Conservation (phyloP, 306 rosid genomes). For the Corylus avellana region DNA sequence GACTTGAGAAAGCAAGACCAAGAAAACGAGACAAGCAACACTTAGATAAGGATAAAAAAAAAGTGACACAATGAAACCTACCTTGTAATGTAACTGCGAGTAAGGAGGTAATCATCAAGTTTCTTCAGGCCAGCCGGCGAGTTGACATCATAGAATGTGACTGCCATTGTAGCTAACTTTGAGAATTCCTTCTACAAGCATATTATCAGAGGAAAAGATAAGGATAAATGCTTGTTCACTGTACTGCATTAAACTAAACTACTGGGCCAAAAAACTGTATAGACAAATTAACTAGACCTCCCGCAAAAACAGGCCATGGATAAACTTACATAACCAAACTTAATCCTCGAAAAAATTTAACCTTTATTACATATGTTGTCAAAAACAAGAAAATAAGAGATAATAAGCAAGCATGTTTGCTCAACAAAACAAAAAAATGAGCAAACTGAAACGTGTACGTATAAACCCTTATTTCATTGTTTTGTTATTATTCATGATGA, state of each 20-base stretch:
- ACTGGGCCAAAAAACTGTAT: neutral
- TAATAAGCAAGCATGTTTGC: neutral
- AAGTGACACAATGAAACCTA: constrained; percentile 10
- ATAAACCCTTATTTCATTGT: neutral
- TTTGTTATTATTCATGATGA: too few relatives aligned
- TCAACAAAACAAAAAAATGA: neutral
- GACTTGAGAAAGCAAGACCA: neutral
- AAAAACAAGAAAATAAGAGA: neutral
- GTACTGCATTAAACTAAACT: neutral
- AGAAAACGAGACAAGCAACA: neutral
- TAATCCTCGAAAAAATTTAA: neutral
- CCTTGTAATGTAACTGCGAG: constrained; percentile 93
- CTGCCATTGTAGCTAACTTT: constrained; percentile 53
- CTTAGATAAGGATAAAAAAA: neutral
- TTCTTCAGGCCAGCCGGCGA: constrained; percentile 78
- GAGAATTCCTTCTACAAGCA: constrained; percentile 33
- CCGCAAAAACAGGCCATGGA: neutral
- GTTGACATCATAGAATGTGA: constrained; percentile 45
- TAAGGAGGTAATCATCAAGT: constrained; percentile 73
- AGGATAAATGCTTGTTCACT: neutral
- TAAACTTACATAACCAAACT: neutral
- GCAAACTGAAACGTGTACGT: neutral
- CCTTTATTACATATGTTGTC: neutral
- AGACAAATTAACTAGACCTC: neutral
- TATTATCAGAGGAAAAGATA: neutral